Evolutionary conservation across 2,329 filamentous ascomycete genomes (phyloP).

Genomic region (Graphilbum fragrans): DNA sequence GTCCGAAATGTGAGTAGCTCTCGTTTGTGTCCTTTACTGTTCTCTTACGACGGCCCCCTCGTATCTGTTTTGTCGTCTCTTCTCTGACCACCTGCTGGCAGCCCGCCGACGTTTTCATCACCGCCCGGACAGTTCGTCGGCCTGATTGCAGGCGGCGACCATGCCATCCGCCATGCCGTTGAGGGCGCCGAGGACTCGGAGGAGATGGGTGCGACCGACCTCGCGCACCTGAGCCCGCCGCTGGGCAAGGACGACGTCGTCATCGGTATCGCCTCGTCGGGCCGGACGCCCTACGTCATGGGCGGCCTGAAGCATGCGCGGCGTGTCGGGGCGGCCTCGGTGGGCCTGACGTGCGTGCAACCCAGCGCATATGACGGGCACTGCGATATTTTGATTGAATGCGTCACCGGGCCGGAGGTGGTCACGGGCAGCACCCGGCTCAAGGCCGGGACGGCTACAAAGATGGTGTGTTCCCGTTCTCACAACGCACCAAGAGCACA

Average conservation of each 20-base stretch:
- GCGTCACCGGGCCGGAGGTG: slow-evolving; percentile 28
- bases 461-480: slow-evolving; percentile 14
- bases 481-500: too few species aligned
- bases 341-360: slow-evolving; percentile 24
- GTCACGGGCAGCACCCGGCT: slow-evolving; percentile 32
- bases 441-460: slow-evolving; percentile 32
- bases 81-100: not conserved
- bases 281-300: slow-evolving; percentile 28
- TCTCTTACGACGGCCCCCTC: too few species aligned
- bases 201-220: slow-evolving; percentile 17
- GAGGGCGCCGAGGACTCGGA: slow-evolving; percentile 28
- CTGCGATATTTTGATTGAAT: slow-evolving; percentile 19
- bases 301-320: slow-evolving; percentile 23
- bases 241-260: slow-evolving; percentile 19
- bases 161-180: slow-evolving; percentile 24
- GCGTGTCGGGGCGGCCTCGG: slow-evolving; percentile 20
- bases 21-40: not conserved
- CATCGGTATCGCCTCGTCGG: slow-evolving; percentile 29
- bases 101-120: slow-evolving; percentile 25
- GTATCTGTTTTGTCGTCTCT: too few species aligned
- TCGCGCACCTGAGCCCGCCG: slow-evolving; percentile 12
- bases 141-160: slow-evolving; percentile 27
- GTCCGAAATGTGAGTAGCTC: slow-evolving; percentile 21
- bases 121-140: slow-evolving; percentile 25
- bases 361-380: slow-evolving; percentile 16